A percentile compares a stretch with the other conserved stretches of the same genome.
Evolutionary conservation across 2,329 filamentous ascomycete genomes (phyloP).

Genomic region (Aureobasidium subglaciale): DNA sequence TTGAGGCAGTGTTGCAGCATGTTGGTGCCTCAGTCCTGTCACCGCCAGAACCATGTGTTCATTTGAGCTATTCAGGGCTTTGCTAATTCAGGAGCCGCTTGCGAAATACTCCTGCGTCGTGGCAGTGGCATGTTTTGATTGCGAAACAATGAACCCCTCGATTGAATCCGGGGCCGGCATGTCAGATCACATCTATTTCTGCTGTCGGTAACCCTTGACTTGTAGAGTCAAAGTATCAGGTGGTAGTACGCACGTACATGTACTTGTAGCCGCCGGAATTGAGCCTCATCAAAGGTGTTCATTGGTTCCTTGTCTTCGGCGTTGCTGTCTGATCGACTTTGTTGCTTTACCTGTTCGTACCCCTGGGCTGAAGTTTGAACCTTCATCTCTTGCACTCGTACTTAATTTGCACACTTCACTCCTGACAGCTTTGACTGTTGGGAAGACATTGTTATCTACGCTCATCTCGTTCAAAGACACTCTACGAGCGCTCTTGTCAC

Average conservation of each 20-base stretch:
- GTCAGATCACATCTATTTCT: constrained; percentile 8
- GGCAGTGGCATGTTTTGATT: constrained; percentile 11
- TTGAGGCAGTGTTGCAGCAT: neutral
- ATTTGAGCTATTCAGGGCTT: neutral
- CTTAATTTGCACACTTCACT: neutral
- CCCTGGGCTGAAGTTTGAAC: neutral
- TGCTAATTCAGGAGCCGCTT: constrained; percentile 11
- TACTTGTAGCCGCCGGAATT: neutral
- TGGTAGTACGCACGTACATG: neutral
- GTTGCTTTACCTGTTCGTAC: neutral
- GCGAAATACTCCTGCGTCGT: neutral
- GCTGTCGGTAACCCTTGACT: neutral
- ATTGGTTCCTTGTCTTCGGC: neutral
- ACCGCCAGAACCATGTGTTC: constrained; percentile 13
- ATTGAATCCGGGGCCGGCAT: neutral
- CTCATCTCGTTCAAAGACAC: too few species aligned
- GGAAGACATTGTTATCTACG: too few species aligned
- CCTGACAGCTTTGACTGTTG: neutral
- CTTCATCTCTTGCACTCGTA: constrained; percentile 2
- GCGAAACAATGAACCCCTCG: constrained; percentile 10
- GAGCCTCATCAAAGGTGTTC: constrained; percentile 4
- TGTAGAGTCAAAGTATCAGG: neutral
- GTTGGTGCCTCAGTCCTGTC: neutral
- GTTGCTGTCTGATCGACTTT: constrained; percentile 4
- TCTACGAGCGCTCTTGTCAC: too few species aligned